Conservation (phyloP, 306 rosid species). For the barrel medic (Medicago truncatula) region MtrunA17r5.0-ANR NC_053043.1:14508501-14509000, state of each 20-base stretch:
- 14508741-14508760: neutral
- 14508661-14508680: constrained; percentile 26
- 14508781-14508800: constrained; percentile 27
- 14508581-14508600: constrained; percentile 42
- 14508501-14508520: neutral
- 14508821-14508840: neutral
- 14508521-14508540: neutral
- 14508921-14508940: constrained; percentile 30
- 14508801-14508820: neutral
- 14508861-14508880: constrained; percentile 35
- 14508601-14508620: constrained; percentile 24
- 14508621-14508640: neutral
- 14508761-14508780: neutral
- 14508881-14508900: constrained; percentile 54
- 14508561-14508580: constrained; percentile 39
- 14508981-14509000: constrained; percentile 61
- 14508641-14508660: neutral
- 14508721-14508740: neutral
- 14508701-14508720: neutral
- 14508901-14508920: constrained; percentile 35
- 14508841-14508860: accelerated
- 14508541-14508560: constrained; percentile 14
- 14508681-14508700: neutral
- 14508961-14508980: constrained; percentile 48
- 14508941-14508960: constrained; percentile 15